Evolutionary conservation across 306 rosid species (phyloP), one percentile per base, ranked within the genome.

Genomic region (Cicer bijugum): DNA sequence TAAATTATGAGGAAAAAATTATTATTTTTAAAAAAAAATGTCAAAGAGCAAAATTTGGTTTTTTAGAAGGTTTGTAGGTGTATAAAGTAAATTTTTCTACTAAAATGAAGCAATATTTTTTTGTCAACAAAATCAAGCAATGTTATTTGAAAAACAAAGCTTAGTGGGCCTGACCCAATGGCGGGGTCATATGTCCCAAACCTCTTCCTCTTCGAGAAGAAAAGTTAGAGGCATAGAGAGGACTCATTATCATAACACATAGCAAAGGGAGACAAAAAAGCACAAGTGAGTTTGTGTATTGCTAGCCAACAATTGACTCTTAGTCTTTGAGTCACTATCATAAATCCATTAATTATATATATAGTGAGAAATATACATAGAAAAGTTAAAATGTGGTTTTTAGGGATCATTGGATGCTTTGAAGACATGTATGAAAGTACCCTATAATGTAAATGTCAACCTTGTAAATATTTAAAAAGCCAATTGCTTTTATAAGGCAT

Each of bases 351-450:
- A 66, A 57, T 48, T 62, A 73, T 72, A 70, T 20, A 23, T 1
- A 33, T 28, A 3, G 35, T 28, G 35, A 28, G 35, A 28, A 28
- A 28, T 28, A 28, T 28, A 28, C 35, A 28, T 28, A 28, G 5
- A 12, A 0, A 9, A 28, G 58, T 63, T 65, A 46, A 79, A 28
- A 52, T 55, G 72, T 82, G 80, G 63, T 64, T 12, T 75, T 52
- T 81, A 57, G 81, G 61, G 78, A 87, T 86, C 96, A 85, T 93
- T 83, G 98, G 96, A 90, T 93, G 85, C 97, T 88, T 85, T 85
- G 60, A 80, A 79, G 78, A 78, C 63, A 50, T 84, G 77, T 9
- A 17, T 83, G 75, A 14, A 16, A 50, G 20, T 66, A 59, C 11
- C 15, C n/a, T 60, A 9, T 51, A 9, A 51, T 78, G 68, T 4